Evolutionary conservation across 345 rosid genomes (phyloP).

Genomic region (Salix purpurea): DNA sequence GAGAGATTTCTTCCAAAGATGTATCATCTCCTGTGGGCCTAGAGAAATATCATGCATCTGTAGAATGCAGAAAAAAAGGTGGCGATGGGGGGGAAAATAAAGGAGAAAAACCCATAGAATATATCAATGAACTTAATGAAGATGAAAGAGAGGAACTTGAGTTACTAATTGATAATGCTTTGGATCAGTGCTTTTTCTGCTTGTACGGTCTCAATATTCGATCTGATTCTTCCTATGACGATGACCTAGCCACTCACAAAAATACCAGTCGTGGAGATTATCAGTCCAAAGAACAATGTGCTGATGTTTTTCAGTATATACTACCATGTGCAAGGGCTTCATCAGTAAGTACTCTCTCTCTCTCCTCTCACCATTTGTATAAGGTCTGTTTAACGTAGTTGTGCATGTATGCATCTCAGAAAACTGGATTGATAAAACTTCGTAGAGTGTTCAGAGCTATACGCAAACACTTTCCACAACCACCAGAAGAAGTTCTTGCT

Average conservation of each 20-base stretch:
- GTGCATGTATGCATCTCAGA: constrained; percentile 41
- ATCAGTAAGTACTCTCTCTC: constrained; percentile 62
- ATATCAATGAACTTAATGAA: constrained; percentile 48
- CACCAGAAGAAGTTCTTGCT: constrained; percentile 77
- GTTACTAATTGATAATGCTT: constrained; percentile 68
- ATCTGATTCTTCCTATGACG: constrained; percentile 82
- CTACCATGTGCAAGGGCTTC: constrained; percentile 85
- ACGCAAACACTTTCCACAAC: constrained; percentile 87
- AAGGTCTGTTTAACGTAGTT: constrained; percentile 18
- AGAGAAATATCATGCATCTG: constrained; percentile 21
- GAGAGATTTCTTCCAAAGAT: constrained; percentile 25
- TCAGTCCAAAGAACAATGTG: constrained; percentile 96
- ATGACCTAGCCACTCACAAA: constrained; percentile 80
- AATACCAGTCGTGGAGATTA: constrained; percentile 92
- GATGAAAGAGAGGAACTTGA: constrained; percentile 91
- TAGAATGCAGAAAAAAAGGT: constrained; percentile 23
- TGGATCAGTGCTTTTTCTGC: constrained; percentile 97
- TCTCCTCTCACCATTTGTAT: not conserved
- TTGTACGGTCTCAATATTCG: constrained; percentile 93
- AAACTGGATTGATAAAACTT: constrained; percentile 88
- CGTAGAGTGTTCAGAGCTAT: constrained; percentile 94
- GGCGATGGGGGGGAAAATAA: constrained; percentile 28
- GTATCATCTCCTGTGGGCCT: constrained; percentile 13
- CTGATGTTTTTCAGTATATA: constrained; percentile 95
- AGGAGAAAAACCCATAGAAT: constrained; percentile 36